phyloP scores from a whole-genome alignment of 495 filamentous ascomycete genomes.

The Usnea hakonensis region DNA sequence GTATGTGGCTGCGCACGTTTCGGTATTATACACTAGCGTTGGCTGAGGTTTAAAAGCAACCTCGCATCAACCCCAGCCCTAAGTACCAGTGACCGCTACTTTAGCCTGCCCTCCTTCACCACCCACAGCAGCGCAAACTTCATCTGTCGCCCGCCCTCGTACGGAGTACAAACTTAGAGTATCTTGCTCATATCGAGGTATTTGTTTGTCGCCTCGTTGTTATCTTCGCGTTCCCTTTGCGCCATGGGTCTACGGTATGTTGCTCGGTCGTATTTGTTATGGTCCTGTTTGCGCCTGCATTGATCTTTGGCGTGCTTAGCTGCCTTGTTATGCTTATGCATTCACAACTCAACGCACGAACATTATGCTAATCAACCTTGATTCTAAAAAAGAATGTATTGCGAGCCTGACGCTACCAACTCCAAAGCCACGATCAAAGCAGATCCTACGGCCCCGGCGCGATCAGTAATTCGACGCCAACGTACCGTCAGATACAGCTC shows the following conservation, averaged over 20 bases:
- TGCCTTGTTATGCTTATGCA: conserved; percentile 20
- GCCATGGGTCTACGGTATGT: conserved; percentile 21
- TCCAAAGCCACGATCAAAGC: conserved; percentile 49
- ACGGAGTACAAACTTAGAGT: not conserved
- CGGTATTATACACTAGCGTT: too few relatives aligned
- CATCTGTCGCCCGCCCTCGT: conserved; percentile 3
- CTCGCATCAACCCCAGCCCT: not conserved
- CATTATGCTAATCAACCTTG: conserved; percentile 17
- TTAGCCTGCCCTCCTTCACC: not conserved
- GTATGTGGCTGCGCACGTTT: too few relatives aligned
- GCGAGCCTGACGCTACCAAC: conserved; percentile 50
- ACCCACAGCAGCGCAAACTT: not conserved
- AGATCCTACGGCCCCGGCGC: conserved; percentile 51
- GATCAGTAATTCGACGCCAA: conserved; percentile 66
- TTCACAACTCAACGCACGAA: conserved; percentile 12
- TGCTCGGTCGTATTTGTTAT: conserved; percentile 8
- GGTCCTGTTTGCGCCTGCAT: conserved; percentile 21
- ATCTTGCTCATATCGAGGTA: conserved; percentile 1
- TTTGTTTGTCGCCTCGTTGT: not conserved
- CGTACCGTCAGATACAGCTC: conserved; percentile 33
- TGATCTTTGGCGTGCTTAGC: conserved; percentile 16
- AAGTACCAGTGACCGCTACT: not conserved
- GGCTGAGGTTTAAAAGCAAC: too few relatives aligned
- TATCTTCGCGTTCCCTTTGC: not conserved
- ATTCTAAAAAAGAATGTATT: conserved; percentile 44